Conservation (phyloP, 192 early-diverging fungal genomes). For the Podila epicladia region DNA sequence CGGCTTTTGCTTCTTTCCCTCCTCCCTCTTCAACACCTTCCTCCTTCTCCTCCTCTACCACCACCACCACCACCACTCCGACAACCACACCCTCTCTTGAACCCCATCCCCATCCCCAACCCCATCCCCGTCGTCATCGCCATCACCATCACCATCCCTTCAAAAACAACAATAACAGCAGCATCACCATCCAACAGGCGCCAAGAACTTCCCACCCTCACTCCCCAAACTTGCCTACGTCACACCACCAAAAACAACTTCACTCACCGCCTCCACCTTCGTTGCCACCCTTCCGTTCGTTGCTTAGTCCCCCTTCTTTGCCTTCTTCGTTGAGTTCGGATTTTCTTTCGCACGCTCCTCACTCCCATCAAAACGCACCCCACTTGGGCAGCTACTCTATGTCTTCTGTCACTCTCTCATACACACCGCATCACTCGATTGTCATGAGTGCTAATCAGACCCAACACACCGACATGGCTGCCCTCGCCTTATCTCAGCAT, state of each 20-base stretch:
- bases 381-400: neutral
- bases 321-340: neutral
- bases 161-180: neutral
- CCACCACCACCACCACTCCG: neutral
- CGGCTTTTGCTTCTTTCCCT: conserved; percentile 2
- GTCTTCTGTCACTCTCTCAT: neutral
- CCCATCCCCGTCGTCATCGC: neutral
- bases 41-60: neutral
- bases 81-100: neutral
- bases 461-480: neutral
- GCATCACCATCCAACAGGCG: neutral
- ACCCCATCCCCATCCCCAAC: neutral
- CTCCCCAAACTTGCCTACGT: too few species aligned
- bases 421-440: neutral
- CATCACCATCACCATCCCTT: neutral
- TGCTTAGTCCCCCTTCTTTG: neutral
- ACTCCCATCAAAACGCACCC: neutral
- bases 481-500: neutral
- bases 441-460: conserved; percentile 2
- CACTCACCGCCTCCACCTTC: neutral
- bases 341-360: neutral
- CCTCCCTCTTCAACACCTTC: neutral
- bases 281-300: neutral
- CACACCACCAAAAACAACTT: neutral
- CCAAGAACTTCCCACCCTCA: too few species aligned